Conservation (phyloP, 2,329 filamentous ascomycete species). For the Furcasterigmium furcatum region DNA sequence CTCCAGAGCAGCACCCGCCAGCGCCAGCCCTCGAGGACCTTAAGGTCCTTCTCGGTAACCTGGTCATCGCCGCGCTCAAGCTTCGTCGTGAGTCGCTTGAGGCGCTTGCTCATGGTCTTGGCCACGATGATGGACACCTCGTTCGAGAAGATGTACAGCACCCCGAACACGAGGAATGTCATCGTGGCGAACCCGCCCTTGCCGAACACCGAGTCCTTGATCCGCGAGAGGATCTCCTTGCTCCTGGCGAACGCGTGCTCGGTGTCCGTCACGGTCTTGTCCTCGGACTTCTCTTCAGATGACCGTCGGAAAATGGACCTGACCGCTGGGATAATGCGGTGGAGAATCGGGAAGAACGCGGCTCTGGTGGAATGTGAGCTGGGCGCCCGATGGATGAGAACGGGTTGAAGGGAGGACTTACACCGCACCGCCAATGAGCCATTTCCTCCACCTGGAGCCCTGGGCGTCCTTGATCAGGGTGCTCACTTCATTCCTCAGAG, state of each 20-base stretch:
- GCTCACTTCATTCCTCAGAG: conserved; percentile 39
- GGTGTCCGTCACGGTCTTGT: conserved; percentile 42
- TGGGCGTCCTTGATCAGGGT: conserved; percentile 40
- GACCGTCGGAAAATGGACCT: conserved; percentile 47
- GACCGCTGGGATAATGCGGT: conserved; percentile 44
- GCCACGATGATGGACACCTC: conserved; percentile 55
- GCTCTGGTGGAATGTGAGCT: neutral
- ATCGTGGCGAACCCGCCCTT: conserved; percentile 44
- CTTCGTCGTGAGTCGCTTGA: conserved; percentile 43
- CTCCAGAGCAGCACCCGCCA: conserved; percentile 48
- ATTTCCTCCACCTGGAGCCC: conserved; percentile 47
- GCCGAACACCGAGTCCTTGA: conserved; percentile 41
- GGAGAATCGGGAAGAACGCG: neutral
- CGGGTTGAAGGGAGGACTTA: conserved; percentile 25
- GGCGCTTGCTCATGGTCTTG: conserved; percentile 44
- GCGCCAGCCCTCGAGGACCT: conserved; percentile 50
- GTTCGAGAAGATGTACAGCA: conserved; percentile 56
- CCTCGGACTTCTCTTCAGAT: conserved; percentile 28
- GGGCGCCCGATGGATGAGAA: neutral
- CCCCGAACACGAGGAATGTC: conserved; percentile 52
- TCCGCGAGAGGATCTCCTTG: conserved; percentile 45
- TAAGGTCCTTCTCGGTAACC: conserved; percentile 45
- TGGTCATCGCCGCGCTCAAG: conserved; percentile 44
- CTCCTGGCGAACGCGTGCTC: conserved; percentile 55
- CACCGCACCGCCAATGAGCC: conserved; percentile 49